These are phyloP conservation scores for Populus hybrid DNA, from an alignment of 441 rosid species.

Conservation along the genomic window DNA sequence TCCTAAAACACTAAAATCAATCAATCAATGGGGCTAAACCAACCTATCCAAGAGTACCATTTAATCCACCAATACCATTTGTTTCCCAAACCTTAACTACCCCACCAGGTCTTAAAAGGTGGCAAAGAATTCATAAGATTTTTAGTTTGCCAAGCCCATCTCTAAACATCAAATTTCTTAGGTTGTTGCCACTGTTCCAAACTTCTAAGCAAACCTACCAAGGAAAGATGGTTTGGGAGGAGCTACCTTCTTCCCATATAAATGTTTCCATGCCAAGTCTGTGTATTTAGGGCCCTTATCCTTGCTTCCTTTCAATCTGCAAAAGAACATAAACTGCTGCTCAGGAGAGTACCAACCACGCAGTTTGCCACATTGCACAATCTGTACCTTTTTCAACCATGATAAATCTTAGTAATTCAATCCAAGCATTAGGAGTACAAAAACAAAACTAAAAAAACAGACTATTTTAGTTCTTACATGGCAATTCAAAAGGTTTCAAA, in stretches of 20 bases:
- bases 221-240: slow-evolving; percentile 59
- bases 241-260: slow-evolving; percentile 80
- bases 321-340: background rate
- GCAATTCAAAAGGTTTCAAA: too few relatives aligned
- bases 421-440: background rate
- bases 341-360: background rate
- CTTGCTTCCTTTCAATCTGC: slow-evolving; percentile 84
- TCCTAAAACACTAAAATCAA: slow-evolving; percentile 43
- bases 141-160: background rate
- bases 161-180: slow-evolving; percentile 71
- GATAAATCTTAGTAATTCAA: background rate
- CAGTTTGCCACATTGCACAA: background rate
- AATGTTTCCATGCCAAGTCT: slow-evolving; percentile 90
- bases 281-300: slow-evolving; percentile 69
- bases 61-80: slow-evolving; percentile 15
- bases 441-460: too few relatives aligned
- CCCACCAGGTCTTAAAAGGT: slow-evolving; percentile 9
- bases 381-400: background rate
- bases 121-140: background rate
- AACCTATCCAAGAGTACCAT: slow-evolving; percentile 20
- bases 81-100: slow-evolving; percentile 21
- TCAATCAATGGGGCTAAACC: slow-evolving; percentile 34
- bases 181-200: slow-evolving; percentile 91
- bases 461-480: too few relatives aligned
- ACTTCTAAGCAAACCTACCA: slow-evolving; percentile 65